A percentile compares a stretch with the other conserved stretches of the same genome.
Evolutionary conservation across 805 yeast species (phyloP).

Genomic region (Candida dajiaensis): DNA sequence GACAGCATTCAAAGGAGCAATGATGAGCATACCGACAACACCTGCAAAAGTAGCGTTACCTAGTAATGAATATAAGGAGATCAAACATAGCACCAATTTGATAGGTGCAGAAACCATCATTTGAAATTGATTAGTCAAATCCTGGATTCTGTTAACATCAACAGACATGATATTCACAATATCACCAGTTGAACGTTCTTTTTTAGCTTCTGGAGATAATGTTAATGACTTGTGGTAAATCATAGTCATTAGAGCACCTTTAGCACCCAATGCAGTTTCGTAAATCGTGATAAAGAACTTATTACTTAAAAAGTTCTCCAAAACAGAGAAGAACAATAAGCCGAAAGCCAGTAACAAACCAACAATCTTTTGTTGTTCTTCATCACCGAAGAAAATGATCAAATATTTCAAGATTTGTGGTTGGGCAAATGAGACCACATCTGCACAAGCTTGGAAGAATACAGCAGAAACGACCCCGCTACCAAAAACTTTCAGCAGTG

Average conservation of each 20-base stretch:
- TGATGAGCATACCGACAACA: conserved; percentile 41
- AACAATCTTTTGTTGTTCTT: conserved; percentile 24
- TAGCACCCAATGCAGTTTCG: conserved; percentile 59
- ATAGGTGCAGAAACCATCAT: conserved; percentile 54
- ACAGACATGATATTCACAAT: conserved; percentile 75
- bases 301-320: conserved; percentile 59
- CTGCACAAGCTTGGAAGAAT: conserved; percentile 65
- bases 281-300: conserved; percentile 56
- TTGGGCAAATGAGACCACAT: conserved; percentile 75
- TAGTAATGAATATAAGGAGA: conserved; percentile 47
- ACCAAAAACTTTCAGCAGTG: conserved; percentile 72
- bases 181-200: conserved; percentile 64
- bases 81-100: conserved; percentile 44
- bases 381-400: conserved; percentile 52
- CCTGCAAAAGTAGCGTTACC: conserved; percentile 61
- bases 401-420: conserved; percentile 74
- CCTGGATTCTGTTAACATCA: conserved; percentile 63
- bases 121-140: conserved; percentile 48
- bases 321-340: conserved; percentile 57
- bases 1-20: conserved; percentile 52
- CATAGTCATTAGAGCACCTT: conserved; percentile 60
- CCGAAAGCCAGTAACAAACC: conserved; percentile 60
- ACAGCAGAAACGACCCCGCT: conserved; percentile 65
- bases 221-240: conserved; percentile 65
- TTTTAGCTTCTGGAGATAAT: conserved; percentile 61